Base-by-base conservation (phyloP, 2,329 filamentous ascomycete species). In the Neonectria neomacrospora region DNA sequence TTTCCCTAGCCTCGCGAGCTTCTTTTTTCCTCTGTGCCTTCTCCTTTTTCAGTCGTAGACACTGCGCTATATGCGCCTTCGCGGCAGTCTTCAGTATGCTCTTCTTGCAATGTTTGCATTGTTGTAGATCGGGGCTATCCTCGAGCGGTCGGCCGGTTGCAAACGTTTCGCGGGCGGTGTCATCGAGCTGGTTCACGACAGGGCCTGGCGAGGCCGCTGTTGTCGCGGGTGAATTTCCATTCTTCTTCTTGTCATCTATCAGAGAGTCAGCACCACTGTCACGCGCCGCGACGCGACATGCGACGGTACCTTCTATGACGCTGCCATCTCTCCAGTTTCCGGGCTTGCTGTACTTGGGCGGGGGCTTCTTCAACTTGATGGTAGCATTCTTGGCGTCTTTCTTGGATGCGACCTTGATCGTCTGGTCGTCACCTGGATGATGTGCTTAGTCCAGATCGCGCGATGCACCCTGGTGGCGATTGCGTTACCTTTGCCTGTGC, bases 101-200 rank as follows among this genome's bases (percentile, higher is more conserved):
- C 73, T 96, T 94, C 80, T 96, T 97, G 81, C 95, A 99, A 77
- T 96, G 93, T 77, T 96, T 97, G 85, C 95, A 99, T 69, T 91
- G 86, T 54, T 96, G 89, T 10, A 93, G 86, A 67, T 97, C 93
- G 11, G 91, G 87, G 60, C 84, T 85, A 74, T 97, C 94, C 71
- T 94, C 90, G 69, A 97, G 85, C 0, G 94, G 93, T 61, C 91
- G 89, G 65, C 93, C 93, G 50, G 90, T 94, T 4, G 89, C 85
- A 77, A 97, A 97, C 5, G 91, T 91, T 64, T 93, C 89, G 70
- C 91, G 87, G 14, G 92, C 89, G 65, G 84, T 87, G 64, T 94
- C 90, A 72, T 96, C 92, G 54, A 97, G 86, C 56, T 88, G 86
- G 73, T 89, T 90, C 18, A 89, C 84, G 2, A 88, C 81, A 1